A percentile compares a stretch with the other conserved stretches of the same genome.
phyloP scores from a whole-genome alignment of 192 early-diverging fungal species.

The Backusella morwellensis region DNA sequence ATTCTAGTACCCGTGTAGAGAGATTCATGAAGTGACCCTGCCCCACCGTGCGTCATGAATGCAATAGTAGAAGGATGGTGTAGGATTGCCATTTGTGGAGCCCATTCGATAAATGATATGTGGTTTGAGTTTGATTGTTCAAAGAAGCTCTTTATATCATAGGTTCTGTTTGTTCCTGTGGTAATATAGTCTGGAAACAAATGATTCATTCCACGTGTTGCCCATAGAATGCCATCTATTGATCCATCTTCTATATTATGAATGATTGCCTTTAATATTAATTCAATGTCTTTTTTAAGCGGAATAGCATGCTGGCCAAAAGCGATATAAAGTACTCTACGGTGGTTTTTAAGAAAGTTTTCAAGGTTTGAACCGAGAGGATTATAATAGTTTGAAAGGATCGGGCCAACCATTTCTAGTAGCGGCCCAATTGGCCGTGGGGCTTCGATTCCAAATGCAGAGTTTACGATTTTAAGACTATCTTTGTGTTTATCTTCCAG shows the following conservation, averaged over 20 bases:
- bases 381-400: slow-evolving; percentile 25
- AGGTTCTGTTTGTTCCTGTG: not conserved
- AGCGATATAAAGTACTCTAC: slow-evolving; percentile 28
- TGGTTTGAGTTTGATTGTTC: not conserved
- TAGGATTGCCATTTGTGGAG: slow-evolving; percentile 31
- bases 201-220: slow-evolving; percentile 3
- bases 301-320: slow-evolving; percentile 24
- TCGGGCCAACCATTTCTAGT: slow-evolving; percentile 33
- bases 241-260: slow-evolving; percentile 16
- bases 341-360: slow-evolving; percentile 24
- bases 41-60: slow-evolving; percentile 34
- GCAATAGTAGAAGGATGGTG: slow-evolving; percentile 18
- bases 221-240: slow-evolving; percentile 40
- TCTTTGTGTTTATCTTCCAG: not conserved
- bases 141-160: not conserved
- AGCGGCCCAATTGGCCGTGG: slow-evolving; percentile 23
- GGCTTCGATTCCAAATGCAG: slow-evolving; percentile 17
- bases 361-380: not conserved
- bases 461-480: slow-evolving; percentile 23
- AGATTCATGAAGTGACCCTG: slow-evolving; percentile 29
- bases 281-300: not conserved
- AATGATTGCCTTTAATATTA: slow-evolving; percentile 23
- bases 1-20: slow-evolving; percentile 27
- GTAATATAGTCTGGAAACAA: not conserved
- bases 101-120: slow-evolving; percentile 16